Evolutionary conservation across 2,329 filamentous ascomycete species (phyloP), one percentile per base, ranked within the genome.

Genomic region (Colletotrichum sp.): DNA sequence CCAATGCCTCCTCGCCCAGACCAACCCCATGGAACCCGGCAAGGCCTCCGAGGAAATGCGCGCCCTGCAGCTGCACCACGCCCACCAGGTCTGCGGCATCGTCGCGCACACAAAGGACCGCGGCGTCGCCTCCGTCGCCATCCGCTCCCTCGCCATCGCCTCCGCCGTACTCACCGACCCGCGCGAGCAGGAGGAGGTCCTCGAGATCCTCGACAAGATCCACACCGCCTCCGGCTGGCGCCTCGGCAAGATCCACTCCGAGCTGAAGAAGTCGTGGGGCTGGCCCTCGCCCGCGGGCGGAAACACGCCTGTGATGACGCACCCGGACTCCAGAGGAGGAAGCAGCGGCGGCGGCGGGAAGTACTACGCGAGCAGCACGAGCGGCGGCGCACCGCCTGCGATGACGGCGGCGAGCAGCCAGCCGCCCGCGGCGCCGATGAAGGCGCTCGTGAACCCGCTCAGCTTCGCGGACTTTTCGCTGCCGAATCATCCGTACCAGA

Each of bases 51-150:
- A 91, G 6, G 93, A 95, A 76, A 95, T 96, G 91, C 91, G 90
- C 63, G 88, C 90, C 6, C 89, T 94, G 81, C 93, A 94, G 79
- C 88, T 93, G 65, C 91, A 92, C 77, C 95, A 98, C 81, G 94
- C 95, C 0, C 93, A 94, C 79, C 93, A 96, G 82, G 93, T 98
- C 28, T 98, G 96, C 82, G 96, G 96, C 16, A 98, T 99, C 77
- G 93, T 95, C 28, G 95, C 95, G 4, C 95, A 98, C 82, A 92
- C 94, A 68, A 95, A 96, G 80, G 95, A 98, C 82, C 90, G 92
- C 30, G 95, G 95, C 32, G 92, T 98, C 36, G 92, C 94, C 12
- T 94, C 92, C 66, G 93, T 98, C 12, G 95, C 95, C 4, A 91
- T 97, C 52, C 93, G 94, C 12, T 95, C 94, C 39, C 88, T 98